Base-by-base conservation (phyloP, 371 early-diverging fungal genomes). In the Mortierella sp. region DNA sequence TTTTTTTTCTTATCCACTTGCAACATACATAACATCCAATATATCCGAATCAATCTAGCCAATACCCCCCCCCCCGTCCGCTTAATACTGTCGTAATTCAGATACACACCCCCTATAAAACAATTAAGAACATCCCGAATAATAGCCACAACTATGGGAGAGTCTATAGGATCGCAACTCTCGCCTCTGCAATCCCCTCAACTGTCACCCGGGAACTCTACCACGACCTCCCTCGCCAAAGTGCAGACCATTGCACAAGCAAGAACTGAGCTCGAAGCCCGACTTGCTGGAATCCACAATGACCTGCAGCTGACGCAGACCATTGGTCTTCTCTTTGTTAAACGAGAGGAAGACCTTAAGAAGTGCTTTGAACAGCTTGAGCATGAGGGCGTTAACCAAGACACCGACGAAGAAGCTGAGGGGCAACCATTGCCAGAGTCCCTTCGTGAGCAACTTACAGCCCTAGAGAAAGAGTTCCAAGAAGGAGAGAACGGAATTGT, bases 271-370 rank as follows among this genome's bases (percentile, higher is more conserved):
- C 75, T 81, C 32, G 72, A 75, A 38, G 72, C 69, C 33, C 81
- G 76, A 22, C 63, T 81, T 38, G 59, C 72, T 1, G 71, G 61
- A 4, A 81, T 71, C 66, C 72, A 75, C 47, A 67, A 75, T 58
- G 81, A 81, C 58, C 60, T 81, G 19, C 81, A 81, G 47, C 38
- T 81, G 58, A 75, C 76, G 11, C 81, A 81, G 59, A 75, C 68
- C 9, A 81, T 81, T 41, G 81, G 81, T 4, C 47, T 81, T n/a
- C 21, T 81, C 32, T 81, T 81, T 58, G 72, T 81, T 24, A 81
- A 81, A 70, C 81, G 81, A 6, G 69, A 81, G 47, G 76, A 75
- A 21, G 81, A 81, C 10, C 69, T 81, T 63, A 74, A 75, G 70
- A 72, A 32, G 52, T 75, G 66, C 47, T 75, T 65, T 63, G 76